phyloP scores from a whole-genome alignment of 2,329 filamentous ascomycete genomes.

The Aspergillus intermedius region DNA sequence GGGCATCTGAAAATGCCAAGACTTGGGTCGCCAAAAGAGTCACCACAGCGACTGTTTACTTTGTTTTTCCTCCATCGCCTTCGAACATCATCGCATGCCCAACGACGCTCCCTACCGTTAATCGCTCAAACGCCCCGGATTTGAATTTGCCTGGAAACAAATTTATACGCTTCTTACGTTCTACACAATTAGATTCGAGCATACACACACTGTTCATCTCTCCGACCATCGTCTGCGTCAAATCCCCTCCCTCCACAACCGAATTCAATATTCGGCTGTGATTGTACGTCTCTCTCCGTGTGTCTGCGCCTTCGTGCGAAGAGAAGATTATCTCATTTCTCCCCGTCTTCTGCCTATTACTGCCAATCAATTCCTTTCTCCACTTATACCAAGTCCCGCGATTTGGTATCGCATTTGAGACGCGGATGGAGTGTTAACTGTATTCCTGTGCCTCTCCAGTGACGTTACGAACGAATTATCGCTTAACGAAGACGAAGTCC shows the following conservation, averaged over 20 bases:
- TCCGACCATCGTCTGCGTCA: not conserved
- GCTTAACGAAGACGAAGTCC: not conserved
- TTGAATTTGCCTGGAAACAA: not conserved
- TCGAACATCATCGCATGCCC: constrained; percentile 2
- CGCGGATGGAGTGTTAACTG: not conserved
- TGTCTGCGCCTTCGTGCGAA: not conserved
- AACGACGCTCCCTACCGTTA: constrained; percentile 2
- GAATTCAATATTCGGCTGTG: not conserved
- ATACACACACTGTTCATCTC: not conserved
- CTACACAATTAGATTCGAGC: not conserved
- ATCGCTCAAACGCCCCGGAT: not conserved
- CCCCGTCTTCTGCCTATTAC: not conserved
- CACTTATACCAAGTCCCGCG: not conserved
- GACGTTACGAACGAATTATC: not conserved
- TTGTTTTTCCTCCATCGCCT: constrained; percentile 4
- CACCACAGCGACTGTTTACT: constrained; percentile 22
- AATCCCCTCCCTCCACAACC: not conserved
- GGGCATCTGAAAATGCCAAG: not conserved
- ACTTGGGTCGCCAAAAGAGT: constrained; percentile 6
- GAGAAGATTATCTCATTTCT: not conserved
- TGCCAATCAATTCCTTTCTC: not conserved
- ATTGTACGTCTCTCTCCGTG: too few species aligned
- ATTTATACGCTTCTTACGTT: not conserved
- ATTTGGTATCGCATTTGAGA: not conserved
- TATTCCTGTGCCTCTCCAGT: not conserved